phyloP scores from a whole-genome alignment of 371 early-diverging fungal species.

The Rhizopus arrhizus region DNA sequence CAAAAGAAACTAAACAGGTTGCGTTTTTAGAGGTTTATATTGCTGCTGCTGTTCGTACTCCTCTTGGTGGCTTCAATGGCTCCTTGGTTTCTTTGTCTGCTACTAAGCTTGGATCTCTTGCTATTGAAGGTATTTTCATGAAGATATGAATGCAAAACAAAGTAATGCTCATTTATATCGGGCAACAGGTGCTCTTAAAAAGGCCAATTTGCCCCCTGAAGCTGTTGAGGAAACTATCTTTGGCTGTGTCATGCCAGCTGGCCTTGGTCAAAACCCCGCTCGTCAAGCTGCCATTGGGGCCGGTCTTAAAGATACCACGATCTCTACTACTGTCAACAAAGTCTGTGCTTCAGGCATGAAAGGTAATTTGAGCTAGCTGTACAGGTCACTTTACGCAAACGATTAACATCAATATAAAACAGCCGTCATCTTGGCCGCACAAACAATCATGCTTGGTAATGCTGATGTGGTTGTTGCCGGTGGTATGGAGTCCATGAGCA shows the following conservation, averaged over 20 bases:
- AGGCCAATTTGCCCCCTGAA: constrained; percentile 66
- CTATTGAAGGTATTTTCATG: constrained; percentile 75
- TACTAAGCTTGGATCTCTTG: constrained; percentile 84
- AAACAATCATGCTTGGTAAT: constrained; percentile 81
- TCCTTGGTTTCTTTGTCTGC: constrained; percentile 86
- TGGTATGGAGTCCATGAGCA: constrained; percentile 98
- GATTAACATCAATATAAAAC: not conserved
- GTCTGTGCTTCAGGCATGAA: constrained; percentile 98
- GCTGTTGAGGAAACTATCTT: constrained; percentile 84
- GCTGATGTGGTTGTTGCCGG: constrained; percentile 88
- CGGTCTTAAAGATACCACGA: constrained; percentile 72
- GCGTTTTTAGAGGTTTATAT: constrained; percentile 76
- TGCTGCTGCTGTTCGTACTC: constrained; percentile 88
- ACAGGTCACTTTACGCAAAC: not conserved
- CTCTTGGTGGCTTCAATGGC: constrained; percentile 93
- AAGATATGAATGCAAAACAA: constrained; percentile 11
- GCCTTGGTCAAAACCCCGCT: constrained; percentile 94
- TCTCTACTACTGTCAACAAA: constrained; percentile 95
- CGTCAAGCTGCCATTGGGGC: constrained; percentile 93
- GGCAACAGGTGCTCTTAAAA: constrained; percentile 68
- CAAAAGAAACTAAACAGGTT: not conserved
- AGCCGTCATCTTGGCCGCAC: constrained; percentile 85
- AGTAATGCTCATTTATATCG: too few relatives aligned
- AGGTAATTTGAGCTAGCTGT: constrained; percentile 41
- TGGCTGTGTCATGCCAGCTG: constrained; percentile 85